Evolutionary conservation across 148 eudicot genomes (phyloP), one percentile per base, ranked within the genome.

Genomic region (Chenopodium quinoa): DNA sequence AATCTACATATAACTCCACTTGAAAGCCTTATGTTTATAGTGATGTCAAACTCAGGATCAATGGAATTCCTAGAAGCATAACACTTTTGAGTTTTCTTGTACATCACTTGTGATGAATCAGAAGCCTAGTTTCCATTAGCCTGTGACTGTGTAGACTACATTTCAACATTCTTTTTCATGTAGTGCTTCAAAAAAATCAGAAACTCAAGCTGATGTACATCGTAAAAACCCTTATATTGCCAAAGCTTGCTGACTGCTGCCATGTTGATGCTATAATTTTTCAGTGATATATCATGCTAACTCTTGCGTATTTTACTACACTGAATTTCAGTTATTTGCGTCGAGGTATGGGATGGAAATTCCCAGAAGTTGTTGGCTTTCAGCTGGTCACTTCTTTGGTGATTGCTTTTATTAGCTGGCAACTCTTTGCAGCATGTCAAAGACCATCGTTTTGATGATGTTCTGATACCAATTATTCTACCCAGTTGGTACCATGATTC

Each of bases 351-450:
- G 99, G 93, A 86, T 96, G 99, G 99, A 93, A 96, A 76, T 88
- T 96, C 48, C 97, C 99, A 7, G 85, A 96, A 87, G 92, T 93
- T 34, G 99, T 96, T 64, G 94, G 97, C 70, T 93, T 96, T 83
- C 91, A 96, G 87, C 84, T 96, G 44, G 80, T 86, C 82, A 84
- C 92, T 73, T 96, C 99, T 71, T 84, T 93, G 86, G 88, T 88
- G 79, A 96, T 96, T 92, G 97, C 99, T 82, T 91, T 96, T 66
- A 87, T 91, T 75, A 93, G 99, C 86, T 96, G 97, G 93, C 99
- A 96, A 86, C 87, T 96, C 71, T 92, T 93, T 82, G 82, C 95
- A 67, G 98, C 97, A 52, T 93, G 99, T 76, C 98, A 96, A 84
- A 92, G 87, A 83, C 93, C 93, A 56, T 90, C 92, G 2, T 79